Evolutionary conservation across 2,329 filamentous ascomycete species (phyloP), one percentile per base, ranked within the genome.

Genomic region (Rhexocercosporidium sp.): DNA sequence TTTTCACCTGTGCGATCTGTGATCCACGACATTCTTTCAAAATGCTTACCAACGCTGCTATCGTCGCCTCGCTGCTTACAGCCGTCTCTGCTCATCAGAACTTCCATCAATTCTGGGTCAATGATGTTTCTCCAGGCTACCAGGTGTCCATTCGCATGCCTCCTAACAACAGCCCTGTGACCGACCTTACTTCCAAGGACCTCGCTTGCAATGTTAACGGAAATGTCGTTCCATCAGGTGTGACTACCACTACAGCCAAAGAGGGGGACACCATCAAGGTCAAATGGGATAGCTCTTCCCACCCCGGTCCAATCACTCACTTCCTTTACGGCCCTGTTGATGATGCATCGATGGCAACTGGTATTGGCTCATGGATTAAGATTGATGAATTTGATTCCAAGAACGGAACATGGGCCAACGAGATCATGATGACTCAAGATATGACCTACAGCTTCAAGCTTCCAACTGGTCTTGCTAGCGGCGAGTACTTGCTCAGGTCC

Each of bases 101-200:
- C 71, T 76, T 80, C 47, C 78, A 81, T 66, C 78, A 81, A 71
- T 79, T 81, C 68, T 81, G 78, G 79, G 77, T 81, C 29, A 80
- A 81, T 64, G 78, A 73, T 63, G 76, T 76, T 34, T 73, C 75
- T 47, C 77, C 78, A 6, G 78, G 77, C 16, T 77, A 77, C 56
- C 66, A 79, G 62, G 73, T 75, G 44, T 78, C 74, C 18, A 76
- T 82, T 53, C 81, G 85, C 61, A 71, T 84, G 8, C 84, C 84
- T 1, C 61, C 75, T 1, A 82, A 79, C 73, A 89, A 88, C 79
- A 82, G 76, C 18, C 85, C 85, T 7, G 79, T 87, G 63, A 81
- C 80, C 20, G 79, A 83, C 66, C 82, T 85, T 46, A 81, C 71
- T 57, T 83, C 81, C 59, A 75, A 80, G 64, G 81, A 82, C 71